Base-by-base conservation (phyloP, 1,284 basidiomycete genomes). In the Microbotryum violaceum region DNA sequence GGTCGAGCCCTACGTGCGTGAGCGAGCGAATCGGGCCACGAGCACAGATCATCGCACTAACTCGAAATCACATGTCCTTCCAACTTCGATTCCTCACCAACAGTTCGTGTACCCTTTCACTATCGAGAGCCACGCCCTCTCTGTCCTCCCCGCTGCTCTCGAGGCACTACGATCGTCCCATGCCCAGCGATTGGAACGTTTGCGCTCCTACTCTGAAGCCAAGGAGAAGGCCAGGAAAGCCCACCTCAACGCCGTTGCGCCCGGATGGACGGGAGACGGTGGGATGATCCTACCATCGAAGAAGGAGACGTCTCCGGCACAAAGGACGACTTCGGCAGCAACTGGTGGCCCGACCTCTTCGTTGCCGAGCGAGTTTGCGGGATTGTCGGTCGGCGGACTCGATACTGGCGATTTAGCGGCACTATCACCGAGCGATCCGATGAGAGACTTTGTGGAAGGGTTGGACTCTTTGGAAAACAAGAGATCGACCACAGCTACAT, bases 31-130 rank as follows among this genome's bases (percentile, higher is more conserved):
- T 23, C 42, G 44, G 48, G 49, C 29, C 33, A n/a, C 44, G 9
- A 52, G 25, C 12, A 45, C 50, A 52, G 9, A 29, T 14, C 18
- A 10, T 29, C 42, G 9, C 21, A 3, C 27, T 62, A 49, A 57
- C n/a, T n/a, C 18, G n/a, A 16, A n/a, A n/a, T n/a, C 12, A 48
- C 9, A 53, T 31, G 25, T 45, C 27, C 16, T 16, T 37, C 20
- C 42, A n/a, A 42, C 21, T 14, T 27, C 10, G 7, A 49, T 42
- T 16, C 16, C 16, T 18, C 37, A 25, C 54, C 18, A 33, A 20
- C 72, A 96, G 91, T 94, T 94, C 70, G 91, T 88, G 45, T 94
- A 96, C 72, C 91, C 91, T 3, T 93, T 89, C 78, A 88, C 89
- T 0, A 81, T 96, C 57, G 91, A 96, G 72, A 82, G 85, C 0